Evolutionary conservation across 1,284 basidiomycete species (phyloP).

Genomic region (Puccinia polysora): DNA sequence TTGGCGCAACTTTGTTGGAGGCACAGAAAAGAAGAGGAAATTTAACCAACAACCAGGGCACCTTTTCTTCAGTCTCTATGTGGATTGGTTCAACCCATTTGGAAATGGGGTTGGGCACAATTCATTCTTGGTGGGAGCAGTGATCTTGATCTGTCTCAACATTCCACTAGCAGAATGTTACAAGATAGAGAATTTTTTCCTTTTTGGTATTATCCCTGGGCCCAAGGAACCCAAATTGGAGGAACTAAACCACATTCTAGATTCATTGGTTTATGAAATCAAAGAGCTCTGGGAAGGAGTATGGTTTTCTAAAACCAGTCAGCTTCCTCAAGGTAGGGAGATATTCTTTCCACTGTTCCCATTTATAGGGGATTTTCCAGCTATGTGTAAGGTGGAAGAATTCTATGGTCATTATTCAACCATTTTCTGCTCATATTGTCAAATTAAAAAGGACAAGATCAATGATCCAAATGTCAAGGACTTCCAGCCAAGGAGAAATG

Average conservation of each 20-base stretch:
- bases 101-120: neutral
- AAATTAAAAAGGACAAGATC: too few relatives aligned
- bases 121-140: neutral
- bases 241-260: neutral
- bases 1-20: neutral
- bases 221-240: neutral
- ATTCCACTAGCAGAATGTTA: neutral
- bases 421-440: too few relatives aligned
- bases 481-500: too few relatives aligned
- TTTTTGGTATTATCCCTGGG: constrained; percentile 1
- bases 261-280: constrained; percentile 1
- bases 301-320: neutral
- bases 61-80: constrained; percentile 7
- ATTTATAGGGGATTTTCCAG: too few relatives aligned
- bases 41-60: neutral
- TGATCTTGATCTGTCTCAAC: neutral
- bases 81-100: constrained; percentile 3
- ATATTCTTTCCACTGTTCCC: too few relatives aligned
- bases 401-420: too few relatives aligned
- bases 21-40: neutral
- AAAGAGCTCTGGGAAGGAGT: neutral
- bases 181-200: neutral
- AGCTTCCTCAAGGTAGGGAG: neutral
- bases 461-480: too few relatives aligned
- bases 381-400: too few relatives aligned